Evolutionary conservation across 768 basidiomycete species (phyloP).

Genomic region (Russula sp.): DNA sequence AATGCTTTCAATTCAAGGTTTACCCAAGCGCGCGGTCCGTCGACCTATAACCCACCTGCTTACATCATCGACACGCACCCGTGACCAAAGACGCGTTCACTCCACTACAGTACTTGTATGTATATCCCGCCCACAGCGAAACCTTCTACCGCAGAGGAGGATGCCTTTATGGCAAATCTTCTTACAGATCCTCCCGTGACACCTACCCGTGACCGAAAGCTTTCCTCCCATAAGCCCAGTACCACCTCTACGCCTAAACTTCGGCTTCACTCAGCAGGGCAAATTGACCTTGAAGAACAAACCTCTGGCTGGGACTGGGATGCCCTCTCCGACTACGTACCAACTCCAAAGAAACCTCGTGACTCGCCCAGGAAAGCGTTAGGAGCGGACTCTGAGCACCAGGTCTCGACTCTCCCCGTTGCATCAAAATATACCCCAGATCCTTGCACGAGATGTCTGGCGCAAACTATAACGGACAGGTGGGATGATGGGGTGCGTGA

Average conservation of each 20-base stretch:
- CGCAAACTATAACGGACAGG: slow-evolving; percentile 1
- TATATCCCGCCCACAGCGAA: slow-evolving; percentile 33
- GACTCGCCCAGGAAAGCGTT: neutral
- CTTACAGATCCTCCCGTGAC: slow-evolving; percentile 36
- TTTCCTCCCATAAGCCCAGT: slow-evolving; percentile 5
- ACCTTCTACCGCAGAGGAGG: slow-evolving; percentile 43
- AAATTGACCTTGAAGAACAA: slow-evolving; percentile 13
- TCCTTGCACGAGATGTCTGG: slow-evolving; percentile 15
- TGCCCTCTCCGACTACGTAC: slow-evolving; percentile 24
- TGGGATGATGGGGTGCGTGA: slow-evolving; percentile 8
- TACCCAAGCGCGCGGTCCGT: neutral
- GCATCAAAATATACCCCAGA: slow-evolving; percentile 16
- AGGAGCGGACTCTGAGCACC: neutral
- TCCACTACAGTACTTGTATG: too few relatives aligned
- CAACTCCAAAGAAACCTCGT: slow-evolving; percentile 20
- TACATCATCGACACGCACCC: slow-evolving; percentile 17
- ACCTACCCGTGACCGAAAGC: slow-evolving; percentile 18
- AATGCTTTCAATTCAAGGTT: too few relatives aligned
- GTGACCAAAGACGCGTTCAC: slow-evolving; percentile 8
- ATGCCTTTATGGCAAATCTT: slow-evolving; percentile 51
- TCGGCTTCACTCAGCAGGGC: slow-evolving; percentile 12
- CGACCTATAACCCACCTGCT: neutral
- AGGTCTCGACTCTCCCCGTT: neutral
- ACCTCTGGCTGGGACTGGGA: slow-evolving; percentile 24
- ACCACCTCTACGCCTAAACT: neutral